Conservation (phyloP, 2,329 filamentous ascomycete genomes). For the Alternaria arborescens region DNA sequence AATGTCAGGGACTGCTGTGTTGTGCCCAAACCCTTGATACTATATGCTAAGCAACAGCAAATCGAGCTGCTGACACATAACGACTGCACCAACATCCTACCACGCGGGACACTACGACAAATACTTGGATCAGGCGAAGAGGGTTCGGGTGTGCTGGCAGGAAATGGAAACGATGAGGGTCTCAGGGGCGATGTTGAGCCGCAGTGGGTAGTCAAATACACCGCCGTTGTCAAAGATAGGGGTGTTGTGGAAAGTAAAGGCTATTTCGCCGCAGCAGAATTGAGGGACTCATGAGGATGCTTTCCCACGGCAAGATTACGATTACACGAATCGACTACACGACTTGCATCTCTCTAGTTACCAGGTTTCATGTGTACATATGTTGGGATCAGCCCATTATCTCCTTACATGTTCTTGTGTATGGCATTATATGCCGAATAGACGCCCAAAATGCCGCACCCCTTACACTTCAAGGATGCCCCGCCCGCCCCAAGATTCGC, state of each 20-base stretch:
- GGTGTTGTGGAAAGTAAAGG: conserved; percentile 99
- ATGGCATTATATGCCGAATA: not conserved
- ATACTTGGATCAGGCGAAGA: conserved; percentile 76
- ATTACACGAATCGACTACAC: not conserved
- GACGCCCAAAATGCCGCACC: not conserved
- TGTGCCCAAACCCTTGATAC: conserved; percentile 84
- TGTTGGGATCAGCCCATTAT: not conserved
- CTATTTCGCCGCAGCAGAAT: conserved; percentile 87
- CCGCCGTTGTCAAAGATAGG: conserved; percentile 89
- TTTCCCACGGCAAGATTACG: not conserved
- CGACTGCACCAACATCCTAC: conserved; percentile 91
- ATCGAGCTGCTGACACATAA: conserved; percentile 94
- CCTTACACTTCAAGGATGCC: not conserved
- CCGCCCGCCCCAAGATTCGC: not conserved
- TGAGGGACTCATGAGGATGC: conserved; percentile 50
- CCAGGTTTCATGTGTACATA: not conserved
- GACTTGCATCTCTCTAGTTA: not conserved
- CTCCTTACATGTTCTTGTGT: not conserved
- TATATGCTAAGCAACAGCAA: conserved; percentile 81
- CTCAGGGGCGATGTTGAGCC: conserved; percentile 81
- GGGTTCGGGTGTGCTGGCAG: conserved; percentile 79
- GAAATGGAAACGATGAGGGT: conserved; percentile 62
- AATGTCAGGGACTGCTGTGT: conserved; percentile 96
- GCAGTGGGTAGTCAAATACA: conserved; percentile 97
- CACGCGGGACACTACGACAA: conserved; percentile 83